These are phyloP conservation scores for Hymenoscyphus fraxineus DNA, from an alignment of 2,329 filamentous ascomycete genomes.

Conservation along the genomic window DNA sequence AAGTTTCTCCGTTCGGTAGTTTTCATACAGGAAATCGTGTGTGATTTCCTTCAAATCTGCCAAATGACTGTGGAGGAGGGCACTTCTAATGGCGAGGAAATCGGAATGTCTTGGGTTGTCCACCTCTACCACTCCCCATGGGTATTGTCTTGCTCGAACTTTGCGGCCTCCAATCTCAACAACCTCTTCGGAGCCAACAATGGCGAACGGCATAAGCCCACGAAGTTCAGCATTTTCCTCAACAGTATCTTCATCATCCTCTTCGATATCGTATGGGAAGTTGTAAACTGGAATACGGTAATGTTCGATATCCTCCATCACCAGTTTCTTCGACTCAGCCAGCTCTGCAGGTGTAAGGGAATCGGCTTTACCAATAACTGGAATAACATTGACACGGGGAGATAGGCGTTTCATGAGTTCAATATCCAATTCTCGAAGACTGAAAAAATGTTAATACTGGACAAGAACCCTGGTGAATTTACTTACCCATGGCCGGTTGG, in stretches of 20 bases:
- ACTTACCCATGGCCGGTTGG: constrained; percentile 89
- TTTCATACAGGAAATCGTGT: constrained; percentile 99
- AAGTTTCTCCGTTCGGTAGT: constrained; percentile 99
- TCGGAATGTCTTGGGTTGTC: constrained; percentile 99
- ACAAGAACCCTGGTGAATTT: constrained; percentile 6
- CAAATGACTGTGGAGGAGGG: constrained; percentile 94
- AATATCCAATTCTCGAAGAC: constrained; percentile 97
- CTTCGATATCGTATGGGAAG: constrained; percentile 99
- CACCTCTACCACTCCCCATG: constrained; percentile 98
- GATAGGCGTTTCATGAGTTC: constrained; percentile 99
- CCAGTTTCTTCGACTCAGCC: constrained; percentile 98
- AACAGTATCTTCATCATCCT: constrained; percentile 98
- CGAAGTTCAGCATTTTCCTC: constrained; percentile 98
- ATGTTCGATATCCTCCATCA: constrained; percentile 99
- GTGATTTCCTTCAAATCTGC: constrained; percentile 99
- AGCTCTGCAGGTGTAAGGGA: constrained; percentile 94
- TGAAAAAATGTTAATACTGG: constrained; percentile 37
- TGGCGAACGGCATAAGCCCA: constrained; percentile 97
- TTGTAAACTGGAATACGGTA: constrained; percentile 99
- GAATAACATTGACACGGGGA: constrained; percentile 96
- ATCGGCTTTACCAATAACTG: constrained; percentile 97
- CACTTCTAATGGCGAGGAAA: constrained; percentile 94
- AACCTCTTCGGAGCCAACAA: constrained; percentile 94
- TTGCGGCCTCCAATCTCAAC: constrained; percentile 90
- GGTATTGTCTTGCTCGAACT: constrained; percentile 94